Base-by-base conservation (phyloP, 257 asterid species). In the Buddleja alternifolia region DNA sequence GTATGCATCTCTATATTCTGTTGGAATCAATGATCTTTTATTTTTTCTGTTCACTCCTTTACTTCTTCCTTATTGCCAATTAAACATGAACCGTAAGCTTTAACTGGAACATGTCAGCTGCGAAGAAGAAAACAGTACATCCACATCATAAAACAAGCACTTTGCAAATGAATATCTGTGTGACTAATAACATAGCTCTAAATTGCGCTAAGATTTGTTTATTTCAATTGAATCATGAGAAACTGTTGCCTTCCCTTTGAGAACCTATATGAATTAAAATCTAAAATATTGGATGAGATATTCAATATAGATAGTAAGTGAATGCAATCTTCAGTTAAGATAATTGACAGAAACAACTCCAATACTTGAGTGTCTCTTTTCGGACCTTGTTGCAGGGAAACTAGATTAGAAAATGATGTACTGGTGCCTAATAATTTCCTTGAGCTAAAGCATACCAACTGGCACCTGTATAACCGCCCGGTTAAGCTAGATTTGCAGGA, bases 71-170 rank as follows among this genome's bases (percentile, higher is more conserved):
- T 46, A 46, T 69, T 46, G 23, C 64, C 34, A 67, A 41, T 59
- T 34, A 29, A 59, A 58, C 21, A 39, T 67, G 55, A 23, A 40
- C 20, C 14, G 12, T 11, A 39, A 52, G 15, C 44, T 21, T 36
- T 40, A 46, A 59, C 16, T 34, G 37, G 39, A 50, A 41, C 57
- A 52, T 52, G 56, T 44, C 48, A 41, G 45, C 14, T 52, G 37
- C 25, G 17, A 40, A 39, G 58, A 40, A 16, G 50, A 47, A 58
- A 59, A 62, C 15, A n/a, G 47, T 32, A 54, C 70, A 39, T 36
- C 59, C 32, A 45, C 36, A 48, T 60, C 8, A 46, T 60, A n/a
- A 47, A 61, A 39, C 39, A 52, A 68, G 66, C 44, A 42, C 19
- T 68, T 60, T 20, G 29, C 37, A 12, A 51, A 60, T 44, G 24